Percentiles rank a stretch among this genome's conserved stretches.
These are phyloP conservation scores for Dactylellina haptotyla DNA, from an alignment of 2,329 filamentous ascomycete genomes.

Conservation along the genomic window DNA sequence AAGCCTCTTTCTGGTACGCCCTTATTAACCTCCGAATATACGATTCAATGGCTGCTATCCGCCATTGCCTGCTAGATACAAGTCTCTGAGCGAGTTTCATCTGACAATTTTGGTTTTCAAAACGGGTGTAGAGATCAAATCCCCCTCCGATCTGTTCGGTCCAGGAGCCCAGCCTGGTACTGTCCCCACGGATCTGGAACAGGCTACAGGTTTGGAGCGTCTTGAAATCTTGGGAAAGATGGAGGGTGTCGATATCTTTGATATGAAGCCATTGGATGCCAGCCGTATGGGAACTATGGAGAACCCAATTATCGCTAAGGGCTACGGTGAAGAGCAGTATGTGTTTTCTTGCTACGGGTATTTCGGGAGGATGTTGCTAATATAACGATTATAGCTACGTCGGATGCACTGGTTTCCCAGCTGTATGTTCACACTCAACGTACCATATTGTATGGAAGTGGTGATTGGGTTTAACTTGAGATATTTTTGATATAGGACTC, in stretches of 20 bases:
- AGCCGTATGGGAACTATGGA: slow-evolving; percentile 88
- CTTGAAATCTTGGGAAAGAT: slow-evolving; percentile 99
- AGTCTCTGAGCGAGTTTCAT: neutral
- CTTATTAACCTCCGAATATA: neutral
- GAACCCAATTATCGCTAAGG: slow-evolving; percentile 88
- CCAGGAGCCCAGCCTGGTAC: slow-evolving; percentile 84
- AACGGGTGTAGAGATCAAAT: slow-evolving; percentile 76
- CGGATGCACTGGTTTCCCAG: slow-evolving; percentile 93
- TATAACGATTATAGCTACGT: slow-evolving; percentile 54
- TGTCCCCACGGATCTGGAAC: slow-evolving; percentile 92
- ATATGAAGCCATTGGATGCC: slow-evolving; percentile 95
- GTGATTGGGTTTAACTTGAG: too few relatives aligned
- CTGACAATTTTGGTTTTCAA: neutral
- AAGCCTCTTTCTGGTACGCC: slow-evolving; percentile 39
- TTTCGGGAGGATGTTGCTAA: neutral
- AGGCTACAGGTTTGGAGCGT: slow-evolving; percentile 96
- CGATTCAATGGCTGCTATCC: neutral
- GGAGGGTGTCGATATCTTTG: slow-evolving; percentile 97
- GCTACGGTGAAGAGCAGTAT: slow-evolving; percentile 95
- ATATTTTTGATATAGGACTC: slow-evolving; percentile 80
- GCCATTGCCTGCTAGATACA: neutral
- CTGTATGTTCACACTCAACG: slow-evolving; percentile 58
- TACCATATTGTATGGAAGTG: too few relatives aligned
- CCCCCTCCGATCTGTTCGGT: slow-evolving; percentile 81
- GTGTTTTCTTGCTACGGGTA: slow-evolving; percentile 61